Percentiles rank a stretch among this genome's conserved stretches.
These are phyloP conservation scores for Polytolypa hystricis DNA, from an alignment of 2,329 filamentous ascomycete genomes.

Conservation along the genomic window DNA sequence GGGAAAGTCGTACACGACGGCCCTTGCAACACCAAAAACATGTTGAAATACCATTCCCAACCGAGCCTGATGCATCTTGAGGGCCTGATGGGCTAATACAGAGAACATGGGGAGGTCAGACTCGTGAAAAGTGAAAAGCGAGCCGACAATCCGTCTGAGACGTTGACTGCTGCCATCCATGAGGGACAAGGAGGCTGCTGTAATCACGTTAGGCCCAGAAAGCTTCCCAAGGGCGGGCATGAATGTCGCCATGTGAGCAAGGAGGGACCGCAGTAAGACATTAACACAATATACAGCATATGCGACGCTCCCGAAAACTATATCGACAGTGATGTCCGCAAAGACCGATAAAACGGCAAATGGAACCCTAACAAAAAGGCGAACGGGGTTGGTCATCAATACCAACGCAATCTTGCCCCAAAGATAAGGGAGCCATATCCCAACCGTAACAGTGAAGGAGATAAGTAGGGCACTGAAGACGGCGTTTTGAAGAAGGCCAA, in stretches of 20 bases:
- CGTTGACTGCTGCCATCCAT: slow-evolving; percentile 32
- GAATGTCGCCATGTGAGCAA: slow-evolving; percentile 25
- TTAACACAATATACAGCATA: slow-evolving; percentile 33
- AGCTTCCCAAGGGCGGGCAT: slow-evolving; percentile 27
- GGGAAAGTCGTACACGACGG: slow-evolving; percentile 32
- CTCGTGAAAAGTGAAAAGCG: slow-evolving; percentile 33
- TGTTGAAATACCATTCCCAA: slow-evolving; percentile 33
- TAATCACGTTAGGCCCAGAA: slow-evolving; percentile 26
- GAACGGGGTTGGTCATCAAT: slow-evolving; percentile 64
- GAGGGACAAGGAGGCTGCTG: slow-evolving; percentile 30
- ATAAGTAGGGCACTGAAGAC: slow-evolving; percentile 90
- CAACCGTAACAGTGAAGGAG: slow-evolving; percentile 70
- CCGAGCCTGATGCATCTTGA: slow-evolving; percentile 49
- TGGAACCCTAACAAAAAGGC: slow-evolving; percentile 55
- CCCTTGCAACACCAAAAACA: slow-evolving; percentile 30
- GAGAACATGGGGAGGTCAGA: slow-evolving; percentile 67
- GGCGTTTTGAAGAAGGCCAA: slow-evolving; percentile 84
- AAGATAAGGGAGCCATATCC: slow-evolving; percentile 85
- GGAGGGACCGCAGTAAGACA: slow-evolving; percentile 21
- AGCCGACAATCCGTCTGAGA: slow-evolving; percentile 26
- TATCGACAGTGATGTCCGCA: slow-evolving; percentile 71
- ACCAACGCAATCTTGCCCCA: slow-evolving; percentile 76
- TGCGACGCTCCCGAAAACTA: slow-evolving; percentile 54
- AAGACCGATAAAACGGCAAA: slow-evolving; percentile 59
- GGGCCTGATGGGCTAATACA: slow-evolving; percentile 60